phyloP scores from a whole-genome alignment of 805 yeast genomes.

The Nematodospora valgi region DNA sequence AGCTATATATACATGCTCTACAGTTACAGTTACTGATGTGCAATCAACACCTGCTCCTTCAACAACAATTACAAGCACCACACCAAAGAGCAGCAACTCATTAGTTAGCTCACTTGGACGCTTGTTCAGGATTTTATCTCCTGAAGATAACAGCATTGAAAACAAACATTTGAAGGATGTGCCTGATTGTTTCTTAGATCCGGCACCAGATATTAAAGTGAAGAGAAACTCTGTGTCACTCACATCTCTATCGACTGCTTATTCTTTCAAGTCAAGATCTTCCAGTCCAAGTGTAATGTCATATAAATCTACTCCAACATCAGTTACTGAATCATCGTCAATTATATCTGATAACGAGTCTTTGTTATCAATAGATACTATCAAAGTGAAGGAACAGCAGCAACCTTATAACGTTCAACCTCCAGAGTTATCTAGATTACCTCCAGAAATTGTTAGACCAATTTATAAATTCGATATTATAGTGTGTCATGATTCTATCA shows the following conservation, averaged over 20 bases:
- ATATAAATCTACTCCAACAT: constrained; percentile 32
- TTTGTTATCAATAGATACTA: constrained; percentile 8
- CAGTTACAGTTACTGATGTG: constrained; percentile 10
- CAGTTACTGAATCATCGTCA: constrained; percentile 32
- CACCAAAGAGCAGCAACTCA: constrained; percentile 12
- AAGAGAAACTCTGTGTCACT: constrained; percentile 31
- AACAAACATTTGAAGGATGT: neutral
- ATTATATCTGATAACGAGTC: constrained; percentile 31
- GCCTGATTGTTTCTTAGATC: no score
- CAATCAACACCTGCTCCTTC: constrained; percentile 1
- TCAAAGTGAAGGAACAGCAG: neutral
- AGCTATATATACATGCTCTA: constrained; percentile 47
- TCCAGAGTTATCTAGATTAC: constrained; percentile 35
- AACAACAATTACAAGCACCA: constrained; percentile 3
- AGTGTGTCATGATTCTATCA: constrained; percentile 39
- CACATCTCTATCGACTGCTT: constrained; percentile 33
- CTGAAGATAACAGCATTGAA: constrained; percentile 21
- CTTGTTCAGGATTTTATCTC: constrained; percentile 34
- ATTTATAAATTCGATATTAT: constrained; percentile 44
- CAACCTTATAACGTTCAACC: constrained; percentile 18
- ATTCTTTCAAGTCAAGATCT: constrained; percentile 27
- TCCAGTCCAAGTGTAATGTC: constrained; percentile 40
- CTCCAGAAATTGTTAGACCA: constrained; percentile 47
- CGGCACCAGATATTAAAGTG: constrained; percentile 1
- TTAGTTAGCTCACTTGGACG: constrained; percentile 32